Percentiles rank a stretch among this genome's conserved stretches.
Conservation (phyloP, 352 stramenopile species). For the Phytophthora pini region DNA sequence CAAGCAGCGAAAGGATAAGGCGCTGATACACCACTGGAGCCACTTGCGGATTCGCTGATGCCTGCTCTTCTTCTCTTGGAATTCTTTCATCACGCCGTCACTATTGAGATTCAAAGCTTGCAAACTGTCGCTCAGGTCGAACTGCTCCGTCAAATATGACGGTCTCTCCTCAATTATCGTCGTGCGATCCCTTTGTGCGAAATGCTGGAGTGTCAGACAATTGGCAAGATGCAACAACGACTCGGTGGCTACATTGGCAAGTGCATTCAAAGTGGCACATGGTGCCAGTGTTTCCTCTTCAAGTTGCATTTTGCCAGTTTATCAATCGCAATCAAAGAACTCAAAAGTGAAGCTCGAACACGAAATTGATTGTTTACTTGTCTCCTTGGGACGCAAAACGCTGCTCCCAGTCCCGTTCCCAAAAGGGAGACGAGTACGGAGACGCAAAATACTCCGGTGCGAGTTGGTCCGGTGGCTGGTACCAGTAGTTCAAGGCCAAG, state of each 20-base stretch:
- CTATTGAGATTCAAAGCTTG: conserved; percentile 5
- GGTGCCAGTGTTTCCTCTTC: background rate
- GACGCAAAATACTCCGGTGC: conserved; percentile 45
- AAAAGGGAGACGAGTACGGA: conserved; percentile 86
- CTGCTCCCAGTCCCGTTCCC: conserved; percentile 69
- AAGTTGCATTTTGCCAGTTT: too few species aligned
- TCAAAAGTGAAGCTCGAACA: too few species aligned
- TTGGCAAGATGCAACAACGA: too few species aligned
- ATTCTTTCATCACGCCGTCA: conserved; percentile 1
- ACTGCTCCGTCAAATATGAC: background rate
- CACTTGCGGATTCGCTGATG: conserved; percentile 6
- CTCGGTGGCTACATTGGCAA: conserved; percentile 5
- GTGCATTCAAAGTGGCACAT: conserved; percentile 11
- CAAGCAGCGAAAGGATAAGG: conserved; percentile 10
- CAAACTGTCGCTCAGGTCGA: conserved; percentile 9
- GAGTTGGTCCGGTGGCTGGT: conserved; percentile 80
- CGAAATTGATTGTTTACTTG: conserved; percentile 12
- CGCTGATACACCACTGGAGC: conserved; percentile 4
- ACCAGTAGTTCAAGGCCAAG: conserved; percentile 92
- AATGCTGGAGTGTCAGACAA: too few species aligned
- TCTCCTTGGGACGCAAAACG: conserved; percentile 35
- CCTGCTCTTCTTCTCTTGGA: background rate
- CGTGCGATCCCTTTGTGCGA: too few species aligned
- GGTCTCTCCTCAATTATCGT: too few species aligned
- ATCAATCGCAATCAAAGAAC: too few species aligned